A percentile compares a stretch with the other conserved stretches of the same genome.
These are phyloP conservation scores for Helianthus annuus DNA, from an alignment of 129 eudicot species.

Conservation along the genomic window DNA sequence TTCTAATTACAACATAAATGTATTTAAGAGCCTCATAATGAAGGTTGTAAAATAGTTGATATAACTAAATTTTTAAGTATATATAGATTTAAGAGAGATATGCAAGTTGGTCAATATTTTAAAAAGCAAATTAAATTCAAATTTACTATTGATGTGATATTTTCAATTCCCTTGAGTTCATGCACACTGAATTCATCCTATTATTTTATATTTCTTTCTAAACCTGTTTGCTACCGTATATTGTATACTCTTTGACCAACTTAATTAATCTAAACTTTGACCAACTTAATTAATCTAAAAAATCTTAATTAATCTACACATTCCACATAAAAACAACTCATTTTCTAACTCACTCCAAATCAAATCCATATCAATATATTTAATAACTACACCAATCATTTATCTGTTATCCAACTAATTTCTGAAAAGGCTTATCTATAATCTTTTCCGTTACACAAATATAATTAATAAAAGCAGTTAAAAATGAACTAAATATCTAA, in stretches of 20 bases:
- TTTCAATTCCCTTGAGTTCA: background rate
- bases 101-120: no score
- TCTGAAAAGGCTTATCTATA: no score
- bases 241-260: background rate
- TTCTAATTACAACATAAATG: no score
- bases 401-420: background rate
- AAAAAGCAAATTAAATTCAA: no score
- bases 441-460: no score
- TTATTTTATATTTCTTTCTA: conserved; percentile 2
- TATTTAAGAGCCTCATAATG: no score
- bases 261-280: background rate
- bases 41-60: no score
- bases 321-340: background rate
- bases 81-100: no score
- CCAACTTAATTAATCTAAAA: background rate
- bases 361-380: background rate
- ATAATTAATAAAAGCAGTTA: no score
- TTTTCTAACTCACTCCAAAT: background rate
- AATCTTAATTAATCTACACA: background rate
- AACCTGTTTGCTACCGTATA: conserved; percentile 10
- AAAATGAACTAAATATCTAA: no score
- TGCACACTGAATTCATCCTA: background rate
- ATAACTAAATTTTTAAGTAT: no score
- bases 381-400: background rate
- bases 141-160: background rate